These are phyloP conservation scores for Gamarada debralockiae DNA, from an alignment of 495 filamentous ascomycete species.

Conservation along the genomic window DNA sequence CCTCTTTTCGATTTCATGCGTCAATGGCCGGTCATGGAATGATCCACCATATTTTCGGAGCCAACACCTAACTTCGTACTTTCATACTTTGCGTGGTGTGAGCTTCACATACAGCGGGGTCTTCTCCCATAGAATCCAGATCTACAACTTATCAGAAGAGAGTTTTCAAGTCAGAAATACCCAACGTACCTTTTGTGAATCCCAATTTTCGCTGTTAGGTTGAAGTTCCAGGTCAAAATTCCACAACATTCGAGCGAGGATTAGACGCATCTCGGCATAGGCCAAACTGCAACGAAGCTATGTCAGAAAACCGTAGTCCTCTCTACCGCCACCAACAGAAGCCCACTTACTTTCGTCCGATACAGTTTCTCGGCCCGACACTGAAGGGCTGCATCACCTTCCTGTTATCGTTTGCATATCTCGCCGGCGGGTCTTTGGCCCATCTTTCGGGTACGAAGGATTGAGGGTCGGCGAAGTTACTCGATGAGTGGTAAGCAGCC, in stretches of 20 bases:
- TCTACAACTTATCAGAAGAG: no score
- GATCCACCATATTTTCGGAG: no score
- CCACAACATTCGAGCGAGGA: constrained; percentile 49
- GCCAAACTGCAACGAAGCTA: constrained; percentile 29
- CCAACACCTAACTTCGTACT: no score
- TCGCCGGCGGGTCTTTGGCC: constrained; percentile 1
- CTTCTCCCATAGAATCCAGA: no score
- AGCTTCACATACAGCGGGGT: no score
- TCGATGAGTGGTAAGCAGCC: constrained; percentile 30
- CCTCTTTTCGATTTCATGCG: no score
- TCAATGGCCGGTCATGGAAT: no score
- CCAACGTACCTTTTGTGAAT: not conserved
- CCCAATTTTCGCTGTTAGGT: not conserved
- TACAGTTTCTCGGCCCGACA: constrained; percentile 54
- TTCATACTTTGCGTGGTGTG: no score
- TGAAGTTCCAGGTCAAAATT: constrained; percentile 39
- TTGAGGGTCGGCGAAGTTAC: constrained; percentile 44
- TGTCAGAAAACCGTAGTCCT: not conserved
- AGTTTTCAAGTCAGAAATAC: not conserved
- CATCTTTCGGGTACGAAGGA: constrained; percentile 33
- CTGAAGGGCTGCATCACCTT: constrained; percentile 53
- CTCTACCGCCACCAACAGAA: not conserved
- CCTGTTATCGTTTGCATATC: constrained; percentile 38
- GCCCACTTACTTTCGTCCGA: constrained; percentile 53
- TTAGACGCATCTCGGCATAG: constrained; percentile 47